Evolutionary conservation across 2,329 filamentous ascomycete genomes (phyloP).

Genomic region (Calonectria leucothoes): DNA sequence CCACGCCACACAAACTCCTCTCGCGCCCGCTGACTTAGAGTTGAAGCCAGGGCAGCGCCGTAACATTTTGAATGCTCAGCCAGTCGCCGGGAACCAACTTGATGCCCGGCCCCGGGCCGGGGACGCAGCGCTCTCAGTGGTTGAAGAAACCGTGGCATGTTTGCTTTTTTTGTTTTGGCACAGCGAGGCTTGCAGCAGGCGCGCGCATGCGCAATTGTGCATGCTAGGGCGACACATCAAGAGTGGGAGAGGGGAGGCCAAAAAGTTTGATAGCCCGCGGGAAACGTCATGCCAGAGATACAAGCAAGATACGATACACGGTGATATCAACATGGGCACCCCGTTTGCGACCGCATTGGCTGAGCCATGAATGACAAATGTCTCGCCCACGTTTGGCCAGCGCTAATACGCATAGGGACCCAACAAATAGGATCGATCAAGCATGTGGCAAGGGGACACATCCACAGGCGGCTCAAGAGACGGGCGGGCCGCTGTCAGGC

Average conservation of each 20-base stretch:
- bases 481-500: slow-evolving; percentile 22
- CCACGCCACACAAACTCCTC: slow-evolving; percentile 20
- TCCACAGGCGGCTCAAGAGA: slow-evolving; percentile 33
- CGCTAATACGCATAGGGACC: slow-evolving; percentile 13
- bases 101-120: slow-evolving; percentile 30
- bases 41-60: slow-evolving; percentile 14
- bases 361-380: slow-evolving; percentile 22
- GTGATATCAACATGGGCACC: slow-evolving; percentile 8
- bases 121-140: background rate
- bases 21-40: slow-evolving; percentile 5
- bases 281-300: background rate
- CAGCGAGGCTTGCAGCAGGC: slow-evolving; percentile 14
- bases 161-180: slow-evolving; percentile 11
- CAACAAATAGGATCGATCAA: slow-evolving; percentile 17
- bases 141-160: background rate
- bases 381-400: slow-evolving; percentile 9
- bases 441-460: slow-evolving; percentile 19
- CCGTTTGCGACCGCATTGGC: background rate
- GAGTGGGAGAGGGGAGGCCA: slow-evolving; percentile 1
- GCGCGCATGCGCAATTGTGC: slow-evolving; percentile 9
- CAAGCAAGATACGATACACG: background rate
- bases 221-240: slow-evolving; percentile 1
- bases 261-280: background rate
- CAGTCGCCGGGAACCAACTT: background rate
- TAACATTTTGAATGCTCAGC: background rate